Conservation (phyloP, 2,329 filamentous ascomycete species). For the Myriangium duriaei region DNA sequence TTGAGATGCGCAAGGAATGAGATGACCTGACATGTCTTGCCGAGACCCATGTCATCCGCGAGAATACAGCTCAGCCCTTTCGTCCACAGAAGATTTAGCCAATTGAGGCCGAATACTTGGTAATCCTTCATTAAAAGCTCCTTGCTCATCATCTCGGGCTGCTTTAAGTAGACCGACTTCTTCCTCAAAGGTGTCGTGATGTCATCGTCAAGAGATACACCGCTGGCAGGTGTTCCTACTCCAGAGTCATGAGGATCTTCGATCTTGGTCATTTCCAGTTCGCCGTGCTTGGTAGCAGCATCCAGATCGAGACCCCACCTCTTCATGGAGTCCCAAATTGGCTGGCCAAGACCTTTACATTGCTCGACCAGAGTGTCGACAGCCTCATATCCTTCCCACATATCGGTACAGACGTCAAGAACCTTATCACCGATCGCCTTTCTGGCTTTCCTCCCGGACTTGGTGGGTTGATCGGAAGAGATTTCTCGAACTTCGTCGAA, state of each 20-base stretch:
- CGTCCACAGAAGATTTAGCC: slow-evolving; percentile 74
- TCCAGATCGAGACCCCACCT: slow-evolving; percentile 57
- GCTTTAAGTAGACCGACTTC: slow-evolving; percentile 40
- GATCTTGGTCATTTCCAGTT: slow-evolving; percentile 48
- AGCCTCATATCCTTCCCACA: slow-evolving; percentile 67
- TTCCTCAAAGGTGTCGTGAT: slow-evolving; percentile 31
- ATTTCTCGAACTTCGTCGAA: slow-evolving; percentile 56
- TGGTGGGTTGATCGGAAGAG: slow-evolving; percentile 37
- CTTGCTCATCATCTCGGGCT: slow-evolving; percentile 67
- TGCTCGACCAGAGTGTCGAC: slow-evolving; percentile 70
- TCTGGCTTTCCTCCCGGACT: slow-evolving; percentile 39
- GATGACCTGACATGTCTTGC: slow-evolving; percentile 96
- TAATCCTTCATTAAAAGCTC: slow-evolving; percentile 79
- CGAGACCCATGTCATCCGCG: slow-evolving; percentile 89
- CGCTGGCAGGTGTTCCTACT: slow-evolving; percentile 48
- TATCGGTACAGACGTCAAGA: slow-evolving; percentile 55
- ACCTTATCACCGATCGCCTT: slow-evolving; percentile 51
- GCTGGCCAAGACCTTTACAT: slow-evolving; percentile 61
- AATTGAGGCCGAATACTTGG: slow-evolving; percentile 88
- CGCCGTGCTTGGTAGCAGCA: slow-evolving; percentile 45
- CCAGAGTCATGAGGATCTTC: slow-evolving; percentile 49
- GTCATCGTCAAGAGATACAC: slow-evolving; percentile 20
- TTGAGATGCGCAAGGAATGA: slow-evolving; percentile 76
- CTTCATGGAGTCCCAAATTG: slow-evolving; percentile 51
- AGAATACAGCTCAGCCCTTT: slow-evolving; percentile 76